phyloP scores from a whole-genome alignment of 2,329 filamentous ascomycete species.

The Furcasterigmium furcatum region DNA sequence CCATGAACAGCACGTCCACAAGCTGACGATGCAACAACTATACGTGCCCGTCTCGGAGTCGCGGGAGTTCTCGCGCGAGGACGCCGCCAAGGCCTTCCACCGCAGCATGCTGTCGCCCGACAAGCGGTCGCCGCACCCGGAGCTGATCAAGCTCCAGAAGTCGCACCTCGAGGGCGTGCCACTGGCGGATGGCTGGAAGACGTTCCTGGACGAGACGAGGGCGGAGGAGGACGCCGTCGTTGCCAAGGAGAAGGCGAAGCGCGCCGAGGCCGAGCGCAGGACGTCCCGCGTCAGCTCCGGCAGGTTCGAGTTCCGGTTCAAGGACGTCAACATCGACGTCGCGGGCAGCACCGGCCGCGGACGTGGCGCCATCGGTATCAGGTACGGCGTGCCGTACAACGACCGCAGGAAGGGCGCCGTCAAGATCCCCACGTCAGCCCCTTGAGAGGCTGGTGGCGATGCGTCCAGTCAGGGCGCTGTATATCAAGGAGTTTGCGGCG shows the following conservation, averaged over 20 bases:
- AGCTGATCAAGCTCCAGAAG: conserved; percentile 55
- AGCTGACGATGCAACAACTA: conserved; percentile 59
- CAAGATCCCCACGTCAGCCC: conserved; percentile 66
- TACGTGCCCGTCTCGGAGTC: conserved; percentile 63
- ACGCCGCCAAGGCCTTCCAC: conserved; percentile 64
- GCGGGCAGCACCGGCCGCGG: conserved; percentile 52
- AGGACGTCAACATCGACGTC: conserved; percentile 53
- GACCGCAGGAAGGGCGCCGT: conserved; percentile 61
- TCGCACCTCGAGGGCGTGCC: conserved; percentile 35
- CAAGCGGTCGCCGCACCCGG: conserved; percentile 57
- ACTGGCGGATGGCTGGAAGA: conserved; percentile 15
- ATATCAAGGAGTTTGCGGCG: conserved; percentile 5
- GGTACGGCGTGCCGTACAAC: conserved; percentile 60
- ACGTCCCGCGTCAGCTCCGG: conserved; percentile 43
- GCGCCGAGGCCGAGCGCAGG: conserved; percentile 31
- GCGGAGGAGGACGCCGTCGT: conserved; percentile 37
- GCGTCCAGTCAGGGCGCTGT: conserved; percentile 16
- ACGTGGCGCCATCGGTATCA: conserved; percentile 51
- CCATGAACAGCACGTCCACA: conserved; percentile 63
- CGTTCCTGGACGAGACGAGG: conserved; percentile 40
- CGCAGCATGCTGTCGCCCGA: conserved; percentile 58
- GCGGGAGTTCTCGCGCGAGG: conserved; percentile 58
- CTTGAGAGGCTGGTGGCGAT: conserved; percentile 26
- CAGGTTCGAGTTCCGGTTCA: conserved; percentile 64
- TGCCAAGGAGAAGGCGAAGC: conserved; percentile 22